A percentile compares a stretch with the other conserved stretches of the same genome.
These are phyloP conservation scores for Monosporascus cannonballus DNA, from an alignment of 2,329 filamentous ascomycete species.

Conservation along the genomic window DNA sequence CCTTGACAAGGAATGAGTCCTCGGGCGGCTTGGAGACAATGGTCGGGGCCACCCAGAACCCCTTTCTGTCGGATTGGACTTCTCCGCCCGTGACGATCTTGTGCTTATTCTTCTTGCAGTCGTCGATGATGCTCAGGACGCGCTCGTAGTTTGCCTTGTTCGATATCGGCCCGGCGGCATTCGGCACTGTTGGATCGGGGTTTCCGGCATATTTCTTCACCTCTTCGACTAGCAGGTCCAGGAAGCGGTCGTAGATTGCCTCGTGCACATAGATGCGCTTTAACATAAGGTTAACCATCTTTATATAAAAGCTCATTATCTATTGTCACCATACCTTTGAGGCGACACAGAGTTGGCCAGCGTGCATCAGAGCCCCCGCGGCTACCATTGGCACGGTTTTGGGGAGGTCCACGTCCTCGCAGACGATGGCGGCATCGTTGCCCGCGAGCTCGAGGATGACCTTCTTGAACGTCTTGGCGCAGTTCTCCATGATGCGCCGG, in stretches of 20 bases:
- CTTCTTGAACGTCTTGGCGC: conserved; percentile 45
- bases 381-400: conserved; percentile 38
- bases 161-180: conserved; percentile 53
- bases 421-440: conserved; percentile 50
- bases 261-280: conserved; percentile 57
- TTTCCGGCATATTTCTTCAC: conserved; percentile 38
- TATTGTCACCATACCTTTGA: conserved; percentile 26
- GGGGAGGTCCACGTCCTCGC: conserved; percentile 44
- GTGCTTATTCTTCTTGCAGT: conserved; percentile 47
- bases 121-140: conserved; percentile 49
- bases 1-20: conserved; percentile 46
- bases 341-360: conserved; percentile 49
- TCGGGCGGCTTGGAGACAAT: conserved; percentile 53
- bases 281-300: no score
- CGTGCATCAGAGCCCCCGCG: conserved; percentile 43
- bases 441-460: conserved; percentile 49
- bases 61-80: conserved; percentile 30
- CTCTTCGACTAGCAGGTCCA: conserved; percentile 33
- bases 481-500: conserved; percentile 42
- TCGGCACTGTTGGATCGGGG: conserved; percentile 22
- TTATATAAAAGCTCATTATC: no score
- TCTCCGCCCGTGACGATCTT: conserved; percentile 45
- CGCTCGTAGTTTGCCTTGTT: conserved; percentile 61
- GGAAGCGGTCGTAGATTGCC: conserved; percentile 50
- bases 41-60: conserved; percentile 53